Percentiles rank a stretch among this genome's conserved stretches.
Evolutionary conservation across 495 filamentous ascomycete species (phyloP).

Genomic region (Neurospora terricola): DNA sequence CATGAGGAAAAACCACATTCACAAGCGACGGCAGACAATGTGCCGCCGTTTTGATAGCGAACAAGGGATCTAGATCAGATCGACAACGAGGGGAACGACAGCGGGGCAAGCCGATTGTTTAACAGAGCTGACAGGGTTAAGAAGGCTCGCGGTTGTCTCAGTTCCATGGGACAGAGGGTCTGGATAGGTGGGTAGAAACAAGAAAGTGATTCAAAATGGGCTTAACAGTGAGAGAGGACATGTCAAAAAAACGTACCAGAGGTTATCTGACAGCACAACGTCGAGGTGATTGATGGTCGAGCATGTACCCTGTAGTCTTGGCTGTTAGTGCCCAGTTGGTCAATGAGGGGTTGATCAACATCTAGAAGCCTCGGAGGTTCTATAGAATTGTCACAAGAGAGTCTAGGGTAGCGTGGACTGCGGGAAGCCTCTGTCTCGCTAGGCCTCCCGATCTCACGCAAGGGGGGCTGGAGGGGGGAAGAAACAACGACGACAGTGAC

Average conservation of each 20-base stretch:
- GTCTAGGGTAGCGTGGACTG: neutral
- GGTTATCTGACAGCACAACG: neutral
- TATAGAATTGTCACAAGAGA: neutral
- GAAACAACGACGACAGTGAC: neutral
- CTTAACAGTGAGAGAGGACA: neutral
- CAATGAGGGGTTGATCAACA: neutral
- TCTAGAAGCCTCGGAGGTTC: neutral
- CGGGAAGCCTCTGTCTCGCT: neutral
- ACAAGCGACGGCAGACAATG: neutral
- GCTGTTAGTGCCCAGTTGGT: neutral
- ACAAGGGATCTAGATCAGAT: neutral
- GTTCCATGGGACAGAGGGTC: neutral
- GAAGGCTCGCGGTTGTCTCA: neutral
- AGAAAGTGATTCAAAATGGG: neutral
- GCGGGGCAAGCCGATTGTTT: neutral
- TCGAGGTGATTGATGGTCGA: neutral
- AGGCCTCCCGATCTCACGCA: neutral
- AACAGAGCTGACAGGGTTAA: neutral
- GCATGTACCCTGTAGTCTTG: neutral
- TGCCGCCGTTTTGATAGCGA: neutral
- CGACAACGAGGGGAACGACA: neutral
- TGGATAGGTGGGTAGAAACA: neutral
- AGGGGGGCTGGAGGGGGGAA: neutral
- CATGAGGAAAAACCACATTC: neutral
- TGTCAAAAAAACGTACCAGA: neutral